Evolutionary conservation across 73 alveolate genomes (phyloP), one percentile per base, ranked within the genome.

Genomic region (Stentor roeselii): DNA sequence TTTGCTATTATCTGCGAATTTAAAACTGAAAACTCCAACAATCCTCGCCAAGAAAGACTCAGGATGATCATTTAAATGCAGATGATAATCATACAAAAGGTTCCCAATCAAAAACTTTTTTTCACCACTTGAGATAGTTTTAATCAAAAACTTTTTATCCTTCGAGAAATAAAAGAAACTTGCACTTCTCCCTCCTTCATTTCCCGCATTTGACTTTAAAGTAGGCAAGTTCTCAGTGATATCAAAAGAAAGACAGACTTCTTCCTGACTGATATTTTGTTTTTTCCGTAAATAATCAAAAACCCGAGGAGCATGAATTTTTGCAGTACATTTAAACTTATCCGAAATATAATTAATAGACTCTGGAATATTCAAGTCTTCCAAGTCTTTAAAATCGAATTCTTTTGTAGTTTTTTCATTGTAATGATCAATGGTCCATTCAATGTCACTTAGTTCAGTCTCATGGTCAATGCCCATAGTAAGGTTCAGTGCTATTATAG

Each of bases 151-250:
- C 34, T 34, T 67, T 34, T 34, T 67, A 67, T 67, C 80, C 21
- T 21, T 14, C 21, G 80, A 67, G 37, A 67, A 67, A 34, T 67
- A 67, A 67, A 67, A 67, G 41, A 67, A 67, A 67, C 42, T 21
- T 1, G 41, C 37, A 32, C 80, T 67, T 67, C 80, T 67, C 1
- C 80, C 80, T 30, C 80, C 80, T 30, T 34, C 34, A 67, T 67
- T 67, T 34, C 80, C 80, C 21, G 80, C n/a, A 67, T 67, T 67
- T 30, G 15, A 27, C 37, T 32, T 67, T 27, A 67, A 11, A 30
- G n/a, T 27, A 21, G 80, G 80, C 50, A 67, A 34, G 34, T 67
- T 67, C 34, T 27, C 37, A 15, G 34, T 34, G 34, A 67, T 34
- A 1, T 67, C 80, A 67, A 67, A 67, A 27, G 80, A 67, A 36